Conservation (phyloP, 345 rosid species). For the Iberis pinnata region DNA sequence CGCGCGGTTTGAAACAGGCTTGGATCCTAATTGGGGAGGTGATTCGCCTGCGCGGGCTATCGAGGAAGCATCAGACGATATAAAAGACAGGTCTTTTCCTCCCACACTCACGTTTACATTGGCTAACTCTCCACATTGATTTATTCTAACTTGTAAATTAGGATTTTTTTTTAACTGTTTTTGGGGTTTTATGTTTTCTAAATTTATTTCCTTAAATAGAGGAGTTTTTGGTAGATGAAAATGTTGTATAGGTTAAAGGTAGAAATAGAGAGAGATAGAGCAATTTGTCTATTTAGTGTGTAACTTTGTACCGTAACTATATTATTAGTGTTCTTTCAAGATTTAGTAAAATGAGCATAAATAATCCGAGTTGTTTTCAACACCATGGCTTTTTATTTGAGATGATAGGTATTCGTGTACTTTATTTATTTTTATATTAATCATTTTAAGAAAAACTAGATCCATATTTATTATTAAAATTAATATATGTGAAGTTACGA, state of each 20-base stretch:
- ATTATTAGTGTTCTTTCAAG: conserved; percentile 17
- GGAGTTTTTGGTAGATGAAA: conserved; percentile 25
- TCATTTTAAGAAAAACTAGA: too few species aligned
- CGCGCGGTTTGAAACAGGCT: conserved; percentile 8
- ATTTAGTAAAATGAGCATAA: too few species aligned
- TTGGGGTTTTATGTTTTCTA: too few species aligned
- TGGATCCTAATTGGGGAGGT: conserved; percentile 6
- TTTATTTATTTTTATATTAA: too few species aligned
- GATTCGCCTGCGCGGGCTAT: conserved; percentile 20
- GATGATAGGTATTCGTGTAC: too few species aligned
- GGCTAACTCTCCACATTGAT: conserved; percentile 18
- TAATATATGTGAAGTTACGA: too few species aligned
- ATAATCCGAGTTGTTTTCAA: too few species aligned
- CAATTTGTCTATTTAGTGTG: conserved; percentile 26
- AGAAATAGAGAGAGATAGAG: conserved; percentile 12
- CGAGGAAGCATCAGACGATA: conserved; percentile 25
- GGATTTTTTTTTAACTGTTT: conserved; percentile 16
- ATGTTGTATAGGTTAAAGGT: conserved; percentile 30
- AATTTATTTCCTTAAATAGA: conserved; percentile 1
- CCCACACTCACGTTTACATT: conserved; percentile 26
- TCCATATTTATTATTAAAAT: too few species aligned
- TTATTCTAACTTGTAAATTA: conserved; percentile 32
- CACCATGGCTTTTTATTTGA: too few species aligned
- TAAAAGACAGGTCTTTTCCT: conserved; percentile 18
- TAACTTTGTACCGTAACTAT: conserved; percentile 22